Conservation (phyloP, 495 filamentous ascomycete genomes). For the Aspergillus steynii region DNA sequence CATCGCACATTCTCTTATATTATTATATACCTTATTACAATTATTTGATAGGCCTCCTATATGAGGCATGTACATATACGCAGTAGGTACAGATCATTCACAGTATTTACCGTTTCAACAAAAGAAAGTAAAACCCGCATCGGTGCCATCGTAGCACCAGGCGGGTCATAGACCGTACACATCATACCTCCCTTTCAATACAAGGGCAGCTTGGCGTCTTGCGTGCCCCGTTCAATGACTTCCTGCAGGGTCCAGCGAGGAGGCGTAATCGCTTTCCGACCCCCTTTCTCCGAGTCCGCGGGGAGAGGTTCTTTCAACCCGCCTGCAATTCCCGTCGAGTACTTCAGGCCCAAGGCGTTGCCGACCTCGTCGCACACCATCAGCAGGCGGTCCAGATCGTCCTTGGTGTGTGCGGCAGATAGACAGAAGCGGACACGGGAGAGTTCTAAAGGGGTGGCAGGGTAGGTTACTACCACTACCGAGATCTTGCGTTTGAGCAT, state of each 20-base stretch:
- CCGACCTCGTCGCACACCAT: constrained; percentile 82
- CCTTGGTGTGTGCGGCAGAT: constrained; percentile 87
- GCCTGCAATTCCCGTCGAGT: constrained; percentile 81
- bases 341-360: constrained; percentile 80
- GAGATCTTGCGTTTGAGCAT: constrained; percentile 91
- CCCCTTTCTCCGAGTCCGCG: constrained; percentile 44
- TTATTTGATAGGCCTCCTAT: background rate
- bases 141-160: background rate
- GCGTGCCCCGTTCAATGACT: constrained; percentile 33
- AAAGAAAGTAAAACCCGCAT: background rate
- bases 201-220: constrained; percentile 36
- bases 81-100: background rate
- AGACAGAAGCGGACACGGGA: constrained; percentile 86
- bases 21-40: background rate
- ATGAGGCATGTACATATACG: background rate
- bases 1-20: background rate
- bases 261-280: constrained; percentile 19
- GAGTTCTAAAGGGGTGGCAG: constrained; percentile 83
- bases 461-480: constrained; percentile 91
- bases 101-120: background rate
- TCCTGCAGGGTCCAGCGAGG: constrained; percentile 38
- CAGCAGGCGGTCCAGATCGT: constrained; percentile 82
- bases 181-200: constrained; percentile 21
- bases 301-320: constrained; percentile 64
- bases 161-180: constrained; percentile 1